Evolutionary conservation across 768 basidiomycete species (phyloP).

Genomic region (Saitozyma podzolica): DNA sequence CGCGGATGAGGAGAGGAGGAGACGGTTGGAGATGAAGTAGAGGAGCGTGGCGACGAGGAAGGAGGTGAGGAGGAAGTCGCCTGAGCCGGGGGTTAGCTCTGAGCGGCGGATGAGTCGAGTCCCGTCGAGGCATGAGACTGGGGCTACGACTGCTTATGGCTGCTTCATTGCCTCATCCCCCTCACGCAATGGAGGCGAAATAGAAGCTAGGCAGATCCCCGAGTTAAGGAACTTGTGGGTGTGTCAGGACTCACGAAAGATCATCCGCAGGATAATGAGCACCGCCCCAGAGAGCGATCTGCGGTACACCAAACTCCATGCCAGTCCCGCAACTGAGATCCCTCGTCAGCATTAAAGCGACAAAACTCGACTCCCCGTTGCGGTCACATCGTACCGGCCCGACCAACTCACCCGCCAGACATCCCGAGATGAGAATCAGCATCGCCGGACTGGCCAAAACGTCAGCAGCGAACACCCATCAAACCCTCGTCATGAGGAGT

Average conservation of each 20-base stretch:
- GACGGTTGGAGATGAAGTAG: conserved; percentile 71
- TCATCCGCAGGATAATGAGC: conserved; percentile 72
- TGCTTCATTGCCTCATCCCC: no score
- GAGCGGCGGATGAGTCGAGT: no score
- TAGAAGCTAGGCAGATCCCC: no score
- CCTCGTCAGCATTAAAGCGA: background rate
- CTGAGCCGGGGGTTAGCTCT: conserved; percentile 1
- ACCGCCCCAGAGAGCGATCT: conserved; percentile 62
- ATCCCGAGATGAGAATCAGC: conserved; percentile 77
- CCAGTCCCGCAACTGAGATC: conserved; percentile 68
- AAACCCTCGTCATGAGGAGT: background rate
- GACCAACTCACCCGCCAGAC: conserved; percentile 64
- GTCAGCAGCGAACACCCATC: conserved; percentile 5
- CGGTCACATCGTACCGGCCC: background rate
- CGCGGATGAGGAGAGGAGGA: conserved; percentile 64
- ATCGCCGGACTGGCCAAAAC: conserved; percentile 67
- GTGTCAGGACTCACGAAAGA: conserved; percentile 59
- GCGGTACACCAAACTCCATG: conserved; percentile 83
- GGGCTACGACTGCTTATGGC: no score
- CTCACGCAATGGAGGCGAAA: no score
- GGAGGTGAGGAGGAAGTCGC: conserved; percentile 78
- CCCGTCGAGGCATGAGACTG: no score
- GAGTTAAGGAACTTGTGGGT: background rate
- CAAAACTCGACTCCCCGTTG: background rate
- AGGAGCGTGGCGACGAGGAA: conserved; percentile 62